Evolutionary conservation across 179 eudicot species (phyloP), one percentile per base, ranked within the genome.

Genomic region (Silene noctiflora): DNA sequence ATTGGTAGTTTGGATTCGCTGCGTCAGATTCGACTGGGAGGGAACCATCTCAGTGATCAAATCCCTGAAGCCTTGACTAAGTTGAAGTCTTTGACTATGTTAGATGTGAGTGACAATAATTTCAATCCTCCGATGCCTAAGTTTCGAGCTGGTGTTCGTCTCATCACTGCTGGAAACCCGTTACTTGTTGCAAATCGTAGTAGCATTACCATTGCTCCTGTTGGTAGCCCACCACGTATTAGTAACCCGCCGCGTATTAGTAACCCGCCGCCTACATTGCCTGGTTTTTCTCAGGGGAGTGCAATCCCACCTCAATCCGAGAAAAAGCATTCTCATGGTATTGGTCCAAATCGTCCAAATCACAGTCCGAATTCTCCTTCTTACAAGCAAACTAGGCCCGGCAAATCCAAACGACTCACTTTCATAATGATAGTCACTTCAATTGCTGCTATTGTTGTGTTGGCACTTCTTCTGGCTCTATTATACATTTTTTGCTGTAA

Each of bases 61-160:
- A 76, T 89, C 27, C 93, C 93, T 21, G 35, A 27, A 16, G 81
- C 82, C 42, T 58, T 88, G 65, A 82, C 88, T 58, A 67, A 79
- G 63, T 63, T 88, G 73, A 89, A 80, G 80, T 80, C 80, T n/a
- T 86, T 89, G 87, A 81, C 78, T 51, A 58, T 86, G 85, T 77
- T 89, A 76, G 88, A 89, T 84, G 64, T 89, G 24, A 85, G 78
- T 39, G 82, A 74, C 13, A 89, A 89, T 71, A 85, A 84, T 67
- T 83, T 89, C 31, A 74, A 72, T 65, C 91, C 87, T 74, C 93
- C 93, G 9, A 71, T 89, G 46, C 93, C 93, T 3, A 81, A 82
- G 48, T 88, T 87, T 64, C 79, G 46, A 61, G 71, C 67, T 74
- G 74, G 80, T 72, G 85, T 89, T 62, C 79, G 80, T 76, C 63